Conservation (phyloP, 2,329 filamentous ascomycete genomes). For the Diaporthe ampelina region DNA sequence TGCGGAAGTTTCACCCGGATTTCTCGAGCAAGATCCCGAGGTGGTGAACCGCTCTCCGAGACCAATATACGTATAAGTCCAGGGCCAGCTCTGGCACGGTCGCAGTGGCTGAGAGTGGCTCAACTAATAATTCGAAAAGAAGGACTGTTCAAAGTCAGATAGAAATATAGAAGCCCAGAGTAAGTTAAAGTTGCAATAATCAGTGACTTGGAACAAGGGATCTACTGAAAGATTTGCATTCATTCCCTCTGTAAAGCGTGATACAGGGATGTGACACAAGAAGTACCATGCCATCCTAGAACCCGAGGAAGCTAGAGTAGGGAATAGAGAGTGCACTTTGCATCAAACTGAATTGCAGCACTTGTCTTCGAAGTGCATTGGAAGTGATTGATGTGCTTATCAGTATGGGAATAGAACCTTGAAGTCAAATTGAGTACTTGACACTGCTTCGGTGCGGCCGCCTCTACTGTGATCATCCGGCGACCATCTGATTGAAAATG, state of each 20-base stretch:
- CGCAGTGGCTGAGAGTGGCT: background rate
- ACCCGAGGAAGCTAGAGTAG: background rate
- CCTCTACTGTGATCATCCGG: background rate
- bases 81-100: background rate
- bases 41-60: conserved; percentile 45
- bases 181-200: background rate
- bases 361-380: background rate
- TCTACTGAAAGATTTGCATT: background rate
- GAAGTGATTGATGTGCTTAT: no score
- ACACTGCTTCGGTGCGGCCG: no score
- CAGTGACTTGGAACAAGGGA: background rate
- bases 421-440: no score
- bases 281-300: background rate
- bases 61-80: no score
- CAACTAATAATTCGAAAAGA: background rate
- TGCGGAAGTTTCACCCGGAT: conserved; percentile 52
- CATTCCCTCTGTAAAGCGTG: background rate
- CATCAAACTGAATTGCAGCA: background rate
- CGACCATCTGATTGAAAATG: background rate
- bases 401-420: no score
- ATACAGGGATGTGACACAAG: background rate
- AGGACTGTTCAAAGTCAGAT: background rate
- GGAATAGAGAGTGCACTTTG: background rate
- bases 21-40: conserved; percentile 52
- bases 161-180: background rate